phyloP scores from a whole-genome alignment of 106 monocot genomes.

The Allium sativum region DNA sequence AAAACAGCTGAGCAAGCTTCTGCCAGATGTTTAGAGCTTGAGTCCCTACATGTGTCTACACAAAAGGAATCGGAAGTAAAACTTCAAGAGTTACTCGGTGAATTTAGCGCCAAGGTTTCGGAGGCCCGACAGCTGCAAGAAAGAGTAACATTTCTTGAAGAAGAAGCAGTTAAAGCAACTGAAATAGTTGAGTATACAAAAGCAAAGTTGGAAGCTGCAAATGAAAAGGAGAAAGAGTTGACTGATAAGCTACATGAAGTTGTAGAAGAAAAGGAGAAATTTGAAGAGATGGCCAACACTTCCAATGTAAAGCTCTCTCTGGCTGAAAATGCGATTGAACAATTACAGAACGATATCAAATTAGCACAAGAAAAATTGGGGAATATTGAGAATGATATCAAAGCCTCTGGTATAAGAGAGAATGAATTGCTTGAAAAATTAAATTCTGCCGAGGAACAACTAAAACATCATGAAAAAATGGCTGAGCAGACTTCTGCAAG shows the following conservation, averaged over 20 bases:
- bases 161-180: constrained; percentile 19
- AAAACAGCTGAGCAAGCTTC: constrained; percentile 32
- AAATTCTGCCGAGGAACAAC: constrained; percentile 35
- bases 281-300: constrained; percentile 32
- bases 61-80: constrained; percentile 58
- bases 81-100: constrained; percentile 27
- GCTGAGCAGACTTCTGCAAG: constrained; percentile 39
- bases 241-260: constrained; percentile 25
- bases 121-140: constrained; percentile 36
- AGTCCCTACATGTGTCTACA: constrained; percentile 28
- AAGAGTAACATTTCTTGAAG: constrained; percentile 32
- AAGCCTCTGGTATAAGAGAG: constrained; percentile 41
- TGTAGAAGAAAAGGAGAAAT: constrained; percentile 41
- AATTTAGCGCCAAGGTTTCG: constrained; percentile 49
- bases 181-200: constrained; percentile 37
- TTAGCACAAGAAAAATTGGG: constrained; percentile 26
- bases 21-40: constrained; percentile 50
- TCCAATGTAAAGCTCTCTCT: constrained; percentile 26
- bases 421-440: constrained; percentile 35
- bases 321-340: constrained; percentile 29
- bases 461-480: constrained; percentile 40
- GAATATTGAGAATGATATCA: constrained; percentile 28
- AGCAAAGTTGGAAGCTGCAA: constrained; percentile 44
- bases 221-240: constrained; percentile 49
- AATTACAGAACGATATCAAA: constrained; percentile 29